Conservation (phyloP, 331 rosid species). For the Spiraea crenata region DNA sequence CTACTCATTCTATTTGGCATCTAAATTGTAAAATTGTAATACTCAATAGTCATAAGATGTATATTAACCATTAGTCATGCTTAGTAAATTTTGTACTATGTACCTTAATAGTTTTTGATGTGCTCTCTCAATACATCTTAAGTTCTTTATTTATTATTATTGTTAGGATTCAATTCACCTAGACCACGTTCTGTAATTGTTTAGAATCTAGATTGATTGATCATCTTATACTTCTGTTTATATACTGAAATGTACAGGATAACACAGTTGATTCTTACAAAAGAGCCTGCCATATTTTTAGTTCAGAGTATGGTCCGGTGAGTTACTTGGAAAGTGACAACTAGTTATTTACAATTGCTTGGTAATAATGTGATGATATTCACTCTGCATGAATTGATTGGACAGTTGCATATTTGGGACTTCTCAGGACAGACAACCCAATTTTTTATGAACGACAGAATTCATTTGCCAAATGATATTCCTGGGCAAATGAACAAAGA, state of each 20-base stretch:
- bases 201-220: constrained; percentile 9
- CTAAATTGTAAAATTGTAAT: not conserved
- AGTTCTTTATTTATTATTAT: not conserved
- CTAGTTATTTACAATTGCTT: constrained; percentile 13
- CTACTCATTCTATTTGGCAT: not conserved
- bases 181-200: not conserved
- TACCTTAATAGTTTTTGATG: not conserved
- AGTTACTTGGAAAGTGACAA: constrained; percentile 38
- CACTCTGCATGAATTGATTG: constrained; percentile 25
- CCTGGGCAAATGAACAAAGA: constrained; percentile 47
- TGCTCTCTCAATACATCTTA: not conserved
- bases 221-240: constrained; percentile 18
- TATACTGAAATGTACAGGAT: constrained; percentile 58
- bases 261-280: constrained; percentile 49
- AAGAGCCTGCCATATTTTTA: constrained; percentile 64
- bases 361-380: constrained; percentile 17
- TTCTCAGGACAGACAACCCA: constrained; percentile 82
- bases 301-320: constrained; percentile 53
- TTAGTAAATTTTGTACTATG: not conserved
- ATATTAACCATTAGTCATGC: not conserved
- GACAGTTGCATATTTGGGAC: constrained; percentile 91
- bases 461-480: constrained; percentile 41
- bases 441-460: constrained; percentile 47
- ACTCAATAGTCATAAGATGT: not conserved
- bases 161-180: not conserved